Evolutionary conservation across 75 land plant species (phyloP).

Genomic region (Pinus taeda): DNA sequence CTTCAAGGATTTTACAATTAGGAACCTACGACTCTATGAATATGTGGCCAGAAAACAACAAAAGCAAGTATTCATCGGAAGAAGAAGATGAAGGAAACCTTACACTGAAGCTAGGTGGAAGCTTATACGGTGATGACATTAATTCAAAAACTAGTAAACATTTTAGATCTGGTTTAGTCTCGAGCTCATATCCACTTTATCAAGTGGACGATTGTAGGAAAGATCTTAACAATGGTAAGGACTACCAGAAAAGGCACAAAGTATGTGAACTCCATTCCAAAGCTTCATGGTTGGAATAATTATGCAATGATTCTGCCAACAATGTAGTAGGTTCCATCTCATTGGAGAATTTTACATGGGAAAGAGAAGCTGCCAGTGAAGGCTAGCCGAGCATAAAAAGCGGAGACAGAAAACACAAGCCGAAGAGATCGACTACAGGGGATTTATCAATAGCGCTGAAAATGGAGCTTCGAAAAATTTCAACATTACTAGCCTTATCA

Average conservation of each 20-base stretch:
- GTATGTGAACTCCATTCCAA: slow-evolving; percentile 50
- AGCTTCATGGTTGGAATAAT: slow-evolving; percentile 26
- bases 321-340: slow-evolving; percentile 40
- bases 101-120: slow-evolving; percentile 18
- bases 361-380: slow-evolving; percentile 8
- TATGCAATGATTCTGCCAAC: slow-evolving; percentile 56
- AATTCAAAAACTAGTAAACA: slow-evolving; percentile 28
- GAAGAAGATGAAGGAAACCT: slow-evolving; percentile 21
- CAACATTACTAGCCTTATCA: not conserved
- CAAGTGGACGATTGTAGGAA: slow-evolving; percentile 44
- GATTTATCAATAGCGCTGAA: not conserved
- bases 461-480: slow-evolving; percentile 2
- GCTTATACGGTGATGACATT: slow-evolving; percentile 13
- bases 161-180: slow-evolving; percentile 26
- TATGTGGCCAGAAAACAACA: not conserved
- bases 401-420: not conserved
- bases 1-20: not conserved
- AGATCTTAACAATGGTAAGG: slow-evolving; percentile 43
- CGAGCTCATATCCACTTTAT: slow-evolving; percentile 27
- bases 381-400: slow-evolving; percentile 14
- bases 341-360: slow-evolving; percentile 11
- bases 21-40: not conserved
- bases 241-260: slow-evolving; percentile 49
- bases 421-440: not conserved
- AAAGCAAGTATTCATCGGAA: slow-evolving; percentile 3